Conservation (phyloP, 768 basidiomycete species). For the Naganishia antarctica region DNA sequence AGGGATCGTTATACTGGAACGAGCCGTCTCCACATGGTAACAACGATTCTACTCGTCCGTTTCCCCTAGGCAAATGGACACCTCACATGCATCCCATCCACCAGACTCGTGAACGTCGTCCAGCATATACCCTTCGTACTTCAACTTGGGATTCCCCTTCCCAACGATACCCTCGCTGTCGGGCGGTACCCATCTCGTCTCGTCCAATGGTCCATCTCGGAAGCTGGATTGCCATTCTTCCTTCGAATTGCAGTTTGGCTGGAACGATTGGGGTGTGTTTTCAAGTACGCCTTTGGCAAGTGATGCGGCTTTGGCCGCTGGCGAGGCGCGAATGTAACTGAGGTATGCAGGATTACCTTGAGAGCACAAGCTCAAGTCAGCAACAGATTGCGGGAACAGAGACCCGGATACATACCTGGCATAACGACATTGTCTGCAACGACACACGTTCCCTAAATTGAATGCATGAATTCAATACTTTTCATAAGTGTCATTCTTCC, state of each 20-base stretch:
- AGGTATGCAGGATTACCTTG: slow-evolving; percentile 14
- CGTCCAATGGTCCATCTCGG: slow-evolving; percentile 12
- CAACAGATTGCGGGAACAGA: too few relatives aligned
- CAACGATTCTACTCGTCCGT: neutral
- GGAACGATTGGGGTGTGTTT: neutral
- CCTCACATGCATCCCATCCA: slow-evolving; percentile 8
- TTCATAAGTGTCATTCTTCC: too few relatives aligned
- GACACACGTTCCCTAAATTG: slow-evolving; percentile 2
- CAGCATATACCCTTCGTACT: slow-evolving; percentile 1
- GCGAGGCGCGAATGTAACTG: neutral
- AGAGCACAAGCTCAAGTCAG: neutral
- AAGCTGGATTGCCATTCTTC: slow-evolving; percentile 12
- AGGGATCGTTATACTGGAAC: too few relatives aligned
- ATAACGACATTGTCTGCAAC: slow-evolving; percentile 17
- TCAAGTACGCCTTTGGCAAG: neutral
- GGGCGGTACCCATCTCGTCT: slow-evolving; percentile 9
- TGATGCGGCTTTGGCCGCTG: neutral
- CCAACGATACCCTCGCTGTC: slow-evolving; percentile 1
- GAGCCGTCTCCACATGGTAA: too few relatives aligned
- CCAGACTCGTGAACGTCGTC: neutral
- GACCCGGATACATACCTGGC: neutral
- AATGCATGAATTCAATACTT: too few relatives aligned
- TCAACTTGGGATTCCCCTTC: neutral
- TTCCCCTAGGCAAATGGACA: neutral
- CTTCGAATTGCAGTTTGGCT: neutral